A percentile compares a stretch with the other conserved stretches of the same genome.
phyloP scores from a whole-genome alignment of 768 basidiomycete genomes.

The Amyloporia xantha region DNA sequence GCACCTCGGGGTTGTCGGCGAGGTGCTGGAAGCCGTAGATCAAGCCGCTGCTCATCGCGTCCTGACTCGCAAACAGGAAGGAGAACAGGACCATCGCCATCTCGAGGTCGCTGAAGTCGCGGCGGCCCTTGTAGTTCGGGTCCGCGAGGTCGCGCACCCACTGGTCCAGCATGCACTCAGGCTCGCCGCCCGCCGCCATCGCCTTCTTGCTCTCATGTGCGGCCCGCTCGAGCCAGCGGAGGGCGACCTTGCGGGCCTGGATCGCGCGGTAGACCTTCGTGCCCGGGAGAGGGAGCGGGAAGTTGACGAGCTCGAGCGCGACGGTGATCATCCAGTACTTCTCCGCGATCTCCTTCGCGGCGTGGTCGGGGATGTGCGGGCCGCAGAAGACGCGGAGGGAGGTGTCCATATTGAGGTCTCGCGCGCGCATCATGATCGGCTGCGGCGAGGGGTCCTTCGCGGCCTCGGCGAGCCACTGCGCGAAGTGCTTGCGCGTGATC shows the following conservation, averaged over 20 bases:
- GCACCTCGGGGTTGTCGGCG: conserved; percentile 83
- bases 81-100: conserved; percentile 97
- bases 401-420: conserved; percentile 94
- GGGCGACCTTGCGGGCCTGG: conserved; percentile 80
- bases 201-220: conserved; percentile 73
- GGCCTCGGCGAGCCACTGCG: conserved; percentile 60
- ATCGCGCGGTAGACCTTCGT: conserved; percentile 95
- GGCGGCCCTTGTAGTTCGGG: conserved; percentile 63
- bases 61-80: conserved; percentile 94
- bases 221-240: conserved; percentile 74
- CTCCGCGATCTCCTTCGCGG: conserved; percentile 74
- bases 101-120: conserved; percentile 87
- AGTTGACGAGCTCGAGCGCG: conserved; percentile 97
- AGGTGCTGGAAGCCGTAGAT: conserved; percentile 97
- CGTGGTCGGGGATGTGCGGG: conserved; percentile 75
- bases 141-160: conserved; percentile 77
- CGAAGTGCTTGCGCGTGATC: conserved; percentile 72
- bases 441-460: conserved; percentile 40
- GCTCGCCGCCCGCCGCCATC: conserved; percentile 74
- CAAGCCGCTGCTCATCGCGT: conserved; percentile 96
- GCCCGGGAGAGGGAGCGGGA: conserved; percentile 90
- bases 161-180: conserved; percentile 87
- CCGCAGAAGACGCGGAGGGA: conserved; percentile 96
- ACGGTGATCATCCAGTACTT: conserved; percentile 96
- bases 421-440: conserved; percentile 85